Evolutionary conservation across 768 basidiomycete genomes (phyloP).

Genomic region (Galerina sulciceps): DNA sequence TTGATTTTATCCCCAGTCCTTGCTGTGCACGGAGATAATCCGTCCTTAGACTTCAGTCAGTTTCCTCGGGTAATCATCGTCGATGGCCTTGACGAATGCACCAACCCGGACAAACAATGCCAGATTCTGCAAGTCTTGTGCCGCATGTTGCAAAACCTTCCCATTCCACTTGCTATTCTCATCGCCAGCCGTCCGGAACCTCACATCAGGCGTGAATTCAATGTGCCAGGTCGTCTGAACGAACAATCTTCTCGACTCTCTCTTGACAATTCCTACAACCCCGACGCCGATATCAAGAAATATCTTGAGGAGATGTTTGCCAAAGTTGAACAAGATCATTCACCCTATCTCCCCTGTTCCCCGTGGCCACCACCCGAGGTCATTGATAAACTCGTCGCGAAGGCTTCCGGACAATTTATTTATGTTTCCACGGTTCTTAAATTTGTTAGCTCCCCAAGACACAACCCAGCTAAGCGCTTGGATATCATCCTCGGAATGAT

Average conservation of each 20-base stretch:
- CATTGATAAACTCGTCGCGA: constrained; percentile 10
- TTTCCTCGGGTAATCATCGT: constrained; percentile 2
- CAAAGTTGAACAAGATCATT: constrained; percentile 4
- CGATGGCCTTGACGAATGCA: constrained; percentile 18
- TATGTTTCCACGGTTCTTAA: constrained; percentile 17
- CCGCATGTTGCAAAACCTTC: neutral
- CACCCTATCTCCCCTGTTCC: neutral
- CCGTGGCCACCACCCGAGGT: constrained; percentile 9
- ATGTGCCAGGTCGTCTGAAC: neutral
- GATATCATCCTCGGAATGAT: constrained; percentile 4
- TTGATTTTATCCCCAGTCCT: neutral
- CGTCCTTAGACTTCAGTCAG: neutral
- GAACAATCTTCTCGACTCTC: neutral
- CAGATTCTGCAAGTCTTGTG: neutral
- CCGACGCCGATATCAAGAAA: constrained; percentile 9
- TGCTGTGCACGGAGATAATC: neutral
- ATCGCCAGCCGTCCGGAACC: constrained; percentile 16
- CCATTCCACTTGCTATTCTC: constrained; percentile 9
- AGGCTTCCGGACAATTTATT: constrained; percentile 19
- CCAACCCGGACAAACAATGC: neutral
- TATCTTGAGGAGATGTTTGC: constrained; percentile 10
- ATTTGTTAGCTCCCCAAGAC: constrained; percentile 2
- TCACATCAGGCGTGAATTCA: constrained; percentile 11
- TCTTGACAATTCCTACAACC: constrained; percentile 5
- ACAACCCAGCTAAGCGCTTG: constrained; percentile 10